Percentiles rank a stretch among this genome's conserved stretches.
Conservation (phyloP, 345 rosid genomes). For the Boechera stricta region DNA sequence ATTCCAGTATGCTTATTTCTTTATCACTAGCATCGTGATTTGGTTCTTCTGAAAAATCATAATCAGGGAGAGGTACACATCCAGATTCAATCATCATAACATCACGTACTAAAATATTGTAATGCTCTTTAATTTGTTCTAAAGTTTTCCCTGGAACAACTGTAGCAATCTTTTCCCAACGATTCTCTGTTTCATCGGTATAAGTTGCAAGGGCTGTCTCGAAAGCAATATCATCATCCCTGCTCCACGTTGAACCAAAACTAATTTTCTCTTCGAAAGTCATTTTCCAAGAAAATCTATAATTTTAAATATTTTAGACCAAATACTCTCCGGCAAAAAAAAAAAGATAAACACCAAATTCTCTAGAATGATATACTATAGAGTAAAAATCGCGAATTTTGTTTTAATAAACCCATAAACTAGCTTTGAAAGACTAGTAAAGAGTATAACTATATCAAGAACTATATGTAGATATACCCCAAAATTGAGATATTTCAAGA, state of each 20-base stretch:
- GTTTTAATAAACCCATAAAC: neutral
- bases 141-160: constrained; percentile 70
- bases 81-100: constrained; percentile 77
- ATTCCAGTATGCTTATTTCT: constrained; percentile 52
- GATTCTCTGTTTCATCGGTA: constrained; percentile 55
- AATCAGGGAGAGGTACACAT: constrained; percentile 69
- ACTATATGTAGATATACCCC: neutral
- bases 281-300: constrained; percentile 51
- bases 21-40: constrained; percentile 56
- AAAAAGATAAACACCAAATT: neutral
- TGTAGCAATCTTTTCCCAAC: constrained; percentile 60
- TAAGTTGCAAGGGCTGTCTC: constrained; percentile 75
- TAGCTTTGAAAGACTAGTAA: neutral
- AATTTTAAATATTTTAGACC: neutral
- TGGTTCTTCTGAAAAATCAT: constrained; percentile 60
- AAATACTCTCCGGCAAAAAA: neutral
- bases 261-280: constrained; percentile 52
- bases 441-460: too few relatives aligned
- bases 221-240: constrained; percentile 78
- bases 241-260: constrained; percentile 67
- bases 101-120: constrained; percentile 67
- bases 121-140: constrained; percentile 66
- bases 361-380: neutral
- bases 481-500: neutral
- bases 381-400: neutral